phyloP scores from a whole-genome alignment of 176 grass and related monocot genomes.

The Stipa capillata region DNA sequence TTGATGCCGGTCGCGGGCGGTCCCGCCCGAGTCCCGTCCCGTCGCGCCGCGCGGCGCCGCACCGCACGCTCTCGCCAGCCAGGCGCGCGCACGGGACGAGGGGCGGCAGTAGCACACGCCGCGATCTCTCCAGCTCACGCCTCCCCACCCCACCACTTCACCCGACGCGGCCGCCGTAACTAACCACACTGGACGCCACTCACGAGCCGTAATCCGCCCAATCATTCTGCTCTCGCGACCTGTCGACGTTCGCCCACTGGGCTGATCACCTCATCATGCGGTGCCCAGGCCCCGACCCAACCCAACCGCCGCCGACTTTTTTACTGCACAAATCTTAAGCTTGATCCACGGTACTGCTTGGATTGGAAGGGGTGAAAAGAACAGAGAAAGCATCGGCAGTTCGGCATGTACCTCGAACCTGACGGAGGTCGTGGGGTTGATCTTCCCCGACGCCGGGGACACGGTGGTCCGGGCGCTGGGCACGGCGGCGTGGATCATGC shows the following conservation, averaged over 20 bases:
- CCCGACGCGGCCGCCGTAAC: background rate
- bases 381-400: too few species aligned
- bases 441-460: constrained; percentile 8
- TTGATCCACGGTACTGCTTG: background rate
- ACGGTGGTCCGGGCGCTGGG: constrained; percentile 16
- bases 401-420: constrained; percentile 41
- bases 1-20: background rate
- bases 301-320: constrained; percentile 11
- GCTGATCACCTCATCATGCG: background rate
- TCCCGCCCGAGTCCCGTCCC: background rate
- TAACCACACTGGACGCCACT: background rate
- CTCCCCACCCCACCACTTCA: background rate
- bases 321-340: background rate
- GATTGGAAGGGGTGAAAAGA: too few species aligned
- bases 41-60: background rate
- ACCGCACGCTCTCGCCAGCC: too few species aligned
- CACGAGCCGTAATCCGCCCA: background rate
- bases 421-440: constrained; percentile 24
- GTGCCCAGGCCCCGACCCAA: background rate
- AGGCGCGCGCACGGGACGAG: background rate
- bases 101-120: background rate
- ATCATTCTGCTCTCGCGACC: background rate
- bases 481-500: constrained; percentile 59
- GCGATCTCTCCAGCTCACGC: background rate
- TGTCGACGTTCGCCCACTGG: background rate